phyloP scores from a whole-genome alignment of 2,329 filamentous ascomycete genomes.

The Botrytis medusae region DNA sequence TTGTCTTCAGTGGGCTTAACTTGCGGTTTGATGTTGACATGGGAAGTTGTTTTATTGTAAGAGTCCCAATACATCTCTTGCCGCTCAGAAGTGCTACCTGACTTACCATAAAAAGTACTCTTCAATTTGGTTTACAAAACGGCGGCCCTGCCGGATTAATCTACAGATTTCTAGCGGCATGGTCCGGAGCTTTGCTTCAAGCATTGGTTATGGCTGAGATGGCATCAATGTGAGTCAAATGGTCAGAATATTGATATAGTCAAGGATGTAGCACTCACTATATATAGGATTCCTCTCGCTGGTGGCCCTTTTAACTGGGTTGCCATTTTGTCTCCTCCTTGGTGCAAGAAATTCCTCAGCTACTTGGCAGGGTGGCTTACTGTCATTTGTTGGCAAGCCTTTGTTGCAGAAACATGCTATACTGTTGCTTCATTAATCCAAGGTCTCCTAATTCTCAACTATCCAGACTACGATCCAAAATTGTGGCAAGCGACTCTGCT shows the following conservation, averaged over 20 bases:
- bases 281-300: constrained; percentile 28
- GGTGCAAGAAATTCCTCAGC: constrained; percentile 22
- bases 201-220: constrained; percentile 22
- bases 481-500: constrained; percentile 17
- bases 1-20: constrained; percentile 12
- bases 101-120: not conserved
- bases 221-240: constrained; percentile 26
- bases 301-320: constrained; percentile 26
- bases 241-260: not conserved
- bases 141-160: constrained; percentile 15
- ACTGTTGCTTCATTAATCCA: constrained; percentile 7
- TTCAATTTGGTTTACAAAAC: constrained; percentile 17
- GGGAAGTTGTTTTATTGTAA: constrained; percentile 18
- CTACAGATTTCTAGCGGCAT: constrained; percentile 17
- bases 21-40: constrained; percentile 14
- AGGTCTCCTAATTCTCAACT: constrained; percentile 7
- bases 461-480: constrained; percentile 9
- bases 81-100: not conserved
- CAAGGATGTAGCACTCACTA: not conserved
- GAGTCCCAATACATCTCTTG: not conserved
- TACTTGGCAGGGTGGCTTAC: constrained; percentile 24
- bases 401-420: constrained; percentile 7
- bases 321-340: constrained; percentile 21
- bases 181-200: constrained; percentile 19
- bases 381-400: constrained; percentile 15